Conservation (phyloP, 805 yeast genomes). For the Candida dajiaensis region DNA sequence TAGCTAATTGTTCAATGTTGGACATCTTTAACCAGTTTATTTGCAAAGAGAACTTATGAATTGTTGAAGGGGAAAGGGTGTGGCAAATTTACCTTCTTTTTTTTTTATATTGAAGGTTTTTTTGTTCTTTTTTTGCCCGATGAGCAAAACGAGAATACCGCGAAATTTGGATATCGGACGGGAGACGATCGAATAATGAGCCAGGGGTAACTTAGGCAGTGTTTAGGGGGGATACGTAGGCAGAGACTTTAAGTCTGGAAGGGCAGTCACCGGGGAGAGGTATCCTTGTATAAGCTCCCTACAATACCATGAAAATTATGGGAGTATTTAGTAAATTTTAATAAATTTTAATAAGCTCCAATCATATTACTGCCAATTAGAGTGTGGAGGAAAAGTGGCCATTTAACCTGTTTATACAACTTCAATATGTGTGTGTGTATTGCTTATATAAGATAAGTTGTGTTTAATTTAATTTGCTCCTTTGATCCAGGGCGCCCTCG, state of each 20-base stretch:
- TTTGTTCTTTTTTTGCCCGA: not conserved
- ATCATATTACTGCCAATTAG: too few relatives aligned
- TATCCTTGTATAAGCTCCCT: too few relatives aligned
- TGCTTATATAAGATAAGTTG: too few relatives aligned
- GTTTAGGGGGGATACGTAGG: not conserved
- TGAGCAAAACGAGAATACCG: not conserved
- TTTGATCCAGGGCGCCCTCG: too few relatives aligned
- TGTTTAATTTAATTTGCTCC: too few relatives aligned
- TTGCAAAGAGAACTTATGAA: not conserved
- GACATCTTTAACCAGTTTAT: conserved; percentile 9
- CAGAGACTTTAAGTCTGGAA: too few relatives aligned
- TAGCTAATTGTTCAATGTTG: conserved; percentile 60
- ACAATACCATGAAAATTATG: too few relatives aligned
- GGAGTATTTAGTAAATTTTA: too few relatives aligned
- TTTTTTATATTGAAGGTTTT: not conserved
- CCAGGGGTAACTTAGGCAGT: not conserved
- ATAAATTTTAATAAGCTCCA: too few relatives aligned
- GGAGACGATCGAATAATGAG: not conserved
- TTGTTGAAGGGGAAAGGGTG: not conserved
- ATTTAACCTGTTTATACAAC: too few relatives aligned
- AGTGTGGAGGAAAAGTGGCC: too few relatives aligned
- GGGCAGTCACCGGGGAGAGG: not conserved
- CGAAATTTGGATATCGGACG: not conserved
- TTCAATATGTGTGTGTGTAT: too few relatives aligned
- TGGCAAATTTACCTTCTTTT: not conserved